Base-by-base conservation (phyloP, 75 land plant genomes). In the Sequoiadendron giganteum region DNA sequence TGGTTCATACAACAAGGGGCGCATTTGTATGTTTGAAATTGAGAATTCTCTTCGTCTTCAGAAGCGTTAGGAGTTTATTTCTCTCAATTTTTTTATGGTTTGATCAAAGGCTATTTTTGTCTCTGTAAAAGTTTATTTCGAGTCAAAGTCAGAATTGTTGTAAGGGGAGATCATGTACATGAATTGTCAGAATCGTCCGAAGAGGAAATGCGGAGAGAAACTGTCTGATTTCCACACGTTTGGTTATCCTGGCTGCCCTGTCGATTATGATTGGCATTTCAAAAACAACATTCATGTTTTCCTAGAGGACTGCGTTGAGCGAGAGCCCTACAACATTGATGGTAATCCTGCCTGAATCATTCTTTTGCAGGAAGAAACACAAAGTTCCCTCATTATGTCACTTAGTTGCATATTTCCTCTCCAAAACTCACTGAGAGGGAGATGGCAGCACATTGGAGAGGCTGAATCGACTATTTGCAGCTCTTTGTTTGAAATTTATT, bases 161-260 rank as follows among this genome's bases (percentile, higher is more conserved):
- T 5, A 10, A 10, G 30, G 30, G 34, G 3, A n/a, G 75, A 30
- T 6, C 10, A 72, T 80, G 83, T 52, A 18, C 61, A 14, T 15
- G 30, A 52, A 30, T 54, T 11, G 18, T 21, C 38, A 54, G 88
- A 16, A 68, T 38, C 72, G 85, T 48, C 89, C 86, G 90, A 96
- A 92, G 90, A 95, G 95, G 89, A 93, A 86, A 88, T 91, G 94
- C 65, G 91, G 92, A 19, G 95, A 95, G 58, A 90, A 94, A 48
- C 88, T 93, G 13, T 97, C 92, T 84, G 86, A 89, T 54, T 94
- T 97, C 87, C 94, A 93, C 87, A 92, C 76, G 54, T 97, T 97
- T 88, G 93, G 93, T 2, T 93, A 96, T 45, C 88, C 90, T 0
- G 97, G 99, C 11, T 85, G 91, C 84, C 97, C 99, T 16, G 90